Evolutionary conservation across 768 basidiomycete species (phyloP), one percentile per base, ranked within the genome.

Genomic region (Boletus rufocinnamomeus): DNA sequence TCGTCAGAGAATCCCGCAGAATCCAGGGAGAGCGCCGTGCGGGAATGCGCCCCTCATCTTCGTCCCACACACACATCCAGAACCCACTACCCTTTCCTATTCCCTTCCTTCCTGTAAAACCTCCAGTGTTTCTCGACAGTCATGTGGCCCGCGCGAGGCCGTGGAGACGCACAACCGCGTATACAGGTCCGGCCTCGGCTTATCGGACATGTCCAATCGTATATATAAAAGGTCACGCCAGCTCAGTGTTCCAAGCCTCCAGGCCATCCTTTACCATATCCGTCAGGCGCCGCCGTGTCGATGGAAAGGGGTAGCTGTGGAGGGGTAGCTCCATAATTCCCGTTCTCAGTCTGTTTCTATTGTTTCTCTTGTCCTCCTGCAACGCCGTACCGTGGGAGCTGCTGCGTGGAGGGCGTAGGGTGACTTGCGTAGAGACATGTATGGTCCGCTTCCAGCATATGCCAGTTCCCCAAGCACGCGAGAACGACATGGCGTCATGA

Each of bases 241-340:
- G 34, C 43, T 8, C 35, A 32, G 34, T 21, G 23, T 34, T 40
- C 57, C 38, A 52, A 19, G 28, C 35, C 17, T 48, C 56, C 46
- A 48, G 34, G 23, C 47, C 52, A 10, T 41, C 6, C 13, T 23
- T 51, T 61, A 3, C 67, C 57, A 59, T 57, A 69, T 68, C 49
- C 57, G 67, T 56, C 10, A 1, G 34, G 16, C 43, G 38, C 43
- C 46, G 27, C 43, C 52, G 10, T 50, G 63, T 62, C 59, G 23
- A 48, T 58, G 41, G 54, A 67, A 66, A 67, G 56, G 59, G 67
- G 57, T 57, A 61, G 53, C 52, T 66, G 66, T 69, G 58, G 34
- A 25, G 3, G 49, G 40, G 43, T 21, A 57, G 49, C 57, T 59
- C 50, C 58, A 64, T 64, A 43, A 57, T 59, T 59, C 52, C 58